A percentile compares a stretch with the other conserved stretches of the same genome.
Evolutionary conservation across 305 asterid species (phyloP).

Genomic region (Fraxinus baroniana): DNA sequence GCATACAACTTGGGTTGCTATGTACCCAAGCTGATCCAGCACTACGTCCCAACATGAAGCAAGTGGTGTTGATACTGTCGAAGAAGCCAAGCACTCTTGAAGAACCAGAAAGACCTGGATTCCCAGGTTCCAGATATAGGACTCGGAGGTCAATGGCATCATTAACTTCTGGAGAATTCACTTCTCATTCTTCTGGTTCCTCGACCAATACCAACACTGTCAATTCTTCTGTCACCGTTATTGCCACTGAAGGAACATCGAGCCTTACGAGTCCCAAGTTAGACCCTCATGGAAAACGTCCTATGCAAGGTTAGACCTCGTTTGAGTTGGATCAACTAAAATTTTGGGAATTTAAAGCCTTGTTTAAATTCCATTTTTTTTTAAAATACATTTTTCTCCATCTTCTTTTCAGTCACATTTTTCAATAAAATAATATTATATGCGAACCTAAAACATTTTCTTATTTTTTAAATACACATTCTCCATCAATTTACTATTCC

Average conservation of each 20-base stretch:
- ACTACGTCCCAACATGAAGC: slow-evolving; percentile 73
- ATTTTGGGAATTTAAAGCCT: no score
- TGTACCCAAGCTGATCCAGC: slow-evolving; percentile 73
- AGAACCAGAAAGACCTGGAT: slow-evolving; percentile 78
- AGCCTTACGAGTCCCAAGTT: slow-evolving; percentile 22
- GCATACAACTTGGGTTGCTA: slow-evolving; percentile 64
- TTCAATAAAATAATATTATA: no score
- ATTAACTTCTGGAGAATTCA: slow-evolving; percentile 48
- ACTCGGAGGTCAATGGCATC: slow-evolving; percentile 29
- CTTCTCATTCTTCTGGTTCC: slow-evolving; percentile 45
- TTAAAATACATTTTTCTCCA: no score
- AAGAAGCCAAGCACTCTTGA: slow-evolving; percentile 66
- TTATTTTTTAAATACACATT: no score
- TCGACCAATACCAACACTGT: slow-evolving; percentile 38
- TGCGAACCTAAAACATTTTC: no score
- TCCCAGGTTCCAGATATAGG: slow-evolving; percentile 55
- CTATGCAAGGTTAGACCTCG: slow-evolving; percentile 34
- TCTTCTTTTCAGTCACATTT: no score
- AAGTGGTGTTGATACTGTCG: slow-evolving; percentile 64
- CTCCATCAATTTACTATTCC: no score
- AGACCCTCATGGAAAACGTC: slow-evolving; percentile 68
- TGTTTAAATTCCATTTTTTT: no score
- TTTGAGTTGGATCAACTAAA: no score
- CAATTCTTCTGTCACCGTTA: slow-evolving; percentile 16
- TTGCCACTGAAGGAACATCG: slow-evolving; percentile 34